These are phyloP conservation scores for Globisporangium emineosum DNA, from an alignment of 352 stramenopile species.

Conservation along the genomic window DNA sequence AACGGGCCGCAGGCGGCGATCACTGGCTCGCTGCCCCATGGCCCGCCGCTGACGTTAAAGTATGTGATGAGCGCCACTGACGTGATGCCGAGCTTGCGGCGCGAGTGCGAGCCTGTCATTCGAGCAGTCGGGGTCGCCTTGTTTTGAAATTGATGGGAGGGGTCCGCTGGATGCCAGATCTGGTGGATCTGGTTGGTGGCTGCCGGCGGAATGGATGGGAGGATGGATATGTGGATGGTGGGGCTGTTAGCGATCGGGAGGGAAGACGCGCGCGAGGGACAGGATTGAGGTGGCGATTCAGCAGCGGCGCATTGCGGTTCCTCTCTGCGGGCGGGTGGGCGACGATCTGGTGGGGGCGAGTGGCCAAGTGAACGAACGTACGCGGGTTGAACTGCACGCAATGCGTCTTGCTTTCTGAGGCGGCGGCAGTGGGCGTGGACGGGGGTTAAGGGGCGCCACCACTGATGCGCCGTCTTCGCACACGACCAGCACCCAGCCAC, in stretches of 20 bases:
- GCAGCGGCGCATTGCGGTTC: conserved; percentile 22
- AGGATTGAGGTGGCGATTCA: conserved; percentile 19
- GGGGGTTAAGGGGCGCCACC: background rate
- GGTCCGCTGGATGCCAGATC: background rate
- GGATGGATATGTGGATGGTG: background rate
- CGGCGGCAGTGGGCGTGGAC: background rate
- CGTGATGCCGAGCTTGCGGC: conserved; percentile 60
- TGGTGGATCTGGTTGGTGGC: conserved; percentile 4
- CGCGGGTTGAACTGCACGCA: background rate
- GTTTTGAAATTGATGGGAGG: background rate
- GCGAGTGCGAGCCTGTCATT: conserved; percentile 64
- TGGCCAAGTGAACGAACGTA: background rate
- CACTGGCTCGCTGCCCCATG: conserved; percentile 66
- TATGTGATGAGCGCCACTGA: conserved; percentile 77
- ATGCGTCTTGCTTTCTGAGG: background rate
- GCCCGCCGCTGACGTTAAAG: conserved; percentile 72
- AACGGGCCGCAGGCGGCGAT: conserved; percentile 63
- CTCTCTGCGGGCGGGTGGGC: background rate
- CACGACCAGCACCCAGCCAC: background rate
- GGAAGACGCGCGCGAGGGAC: conserved; percentile 16
- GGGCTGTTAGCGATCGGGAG: conserved; percentile 12
- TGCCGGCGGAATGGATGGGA: background rate
- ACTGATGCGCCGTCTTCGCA: too few relatives aligned
- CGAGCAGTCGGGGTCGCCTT: background rate
- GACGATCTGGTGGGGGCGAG: background rate